phyloP scores from a whole-genome alignment of 2,329 filamentous ascomycete genomes.

The Xylariaceae sp. region DNA sequence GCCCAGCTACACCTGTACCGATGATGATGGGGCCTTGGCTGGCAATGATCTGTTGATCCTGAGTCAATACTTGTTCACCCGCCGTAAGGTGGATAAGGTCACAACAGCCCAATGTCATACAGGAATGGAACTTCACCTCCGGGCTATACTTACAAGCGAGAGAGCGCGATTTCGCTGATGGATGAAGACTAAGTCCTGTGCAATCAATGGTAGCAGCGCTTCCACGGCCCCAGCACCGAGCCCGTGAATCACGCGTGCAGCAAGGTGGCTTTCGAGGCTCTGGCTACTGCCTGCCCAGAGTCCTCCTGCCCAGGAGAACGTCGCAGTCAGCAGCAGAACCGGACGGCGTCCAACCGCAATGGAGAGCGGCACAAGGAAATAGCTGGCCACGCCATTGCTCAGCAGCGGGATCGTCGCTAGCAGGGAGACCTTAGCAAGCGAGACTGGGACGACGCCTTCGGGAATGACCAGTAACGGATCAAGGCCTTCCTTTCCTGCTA shows the following conservation, averaged over 20 bases:
- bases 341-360: slow-evolving; percentile 33
- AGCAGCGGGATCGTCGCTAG: slow-evolving; percentile 31
- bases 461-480: slow-evolving; percentile 26
- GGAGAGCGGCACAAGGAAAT: slow-evolving; percentile 35
- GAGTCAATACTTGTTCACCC: slow-evolving; percentile 1
- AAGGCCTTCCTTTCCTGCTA: slow-evolving; percentile 8
- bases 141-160: too few relatives aligned
- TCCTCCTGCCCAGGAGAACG: slow-evolving; percentile 31
- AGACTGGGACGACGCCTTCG: slow-evolving; percentile 22
- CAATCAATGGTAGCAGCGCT: slow-evolving; percentile 33
- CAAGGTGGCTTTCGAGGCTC: slow-evolving; percentile 26
- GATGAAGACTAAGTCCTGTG: slow-evolving; percentile 35
- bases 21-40: slow-evolving; percentile 3
- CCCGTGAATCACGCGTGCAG: slow-evolving; percentile 30
- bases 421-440: slow-evolving; percentile 26
- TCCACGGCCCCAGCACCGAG: slow-evolving; percentile 32
- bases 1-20: background rate
- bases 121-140: too few relatives aligned
- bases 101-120: slow-evolving; percentile 3
- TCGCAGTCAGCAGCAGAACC: slow-evolving; percentile 29
- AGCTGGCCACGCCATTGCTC: slow-evolving; percentile 31
- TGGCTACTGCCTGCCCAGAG: slow-evolving; percentile 32
- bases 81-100: too few relatives aligned
- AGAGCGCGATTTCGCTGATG: slow-evolving; percentile 33
- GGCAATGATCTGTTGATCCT: background rate